phyloP scores from a whole-genome alignment of 2,329 filamentous ascomycete species.

The Fusarium subglutinans region DNA sequence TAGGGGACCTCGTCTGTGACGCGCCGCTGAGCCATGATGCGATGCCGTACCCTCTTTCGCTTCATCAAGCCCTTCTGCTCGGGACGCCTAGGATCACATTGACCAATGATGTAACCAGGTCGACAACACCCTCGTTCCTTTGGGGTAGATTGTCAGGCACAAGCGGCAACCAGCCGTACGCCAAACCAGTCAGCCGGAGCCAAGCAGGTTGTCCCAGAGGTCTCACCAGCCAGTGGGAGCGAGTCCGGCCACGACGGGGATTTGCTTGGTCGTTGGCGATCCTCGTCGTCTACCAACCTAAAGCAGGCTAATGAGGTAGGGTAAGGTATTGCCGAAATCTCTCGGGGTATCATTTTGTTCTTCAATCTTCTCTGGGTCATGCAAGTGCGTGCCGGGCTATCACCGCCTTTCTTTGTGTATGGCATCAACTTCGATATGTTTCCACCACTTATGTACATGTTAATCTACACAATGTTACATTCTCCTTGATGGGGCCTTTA shows the following conservation, averaged over 20 bases:
- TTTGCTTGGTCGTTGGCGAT: constrained; percentile 9
- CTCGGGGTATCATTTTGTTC: constrained; percentile 9
- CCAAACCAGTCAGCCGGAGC: constrained; percentile 33
- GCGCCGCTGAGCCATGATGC: constrained; percentile 25
- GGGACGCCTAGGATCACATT: not conserved
- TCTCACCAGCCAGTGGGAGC: constrained; percentile 17
- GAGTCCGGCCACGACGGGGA: constrained; percentile 9
- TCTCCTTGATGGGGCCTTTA: not conserved
- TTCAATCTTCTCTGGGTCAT: constrained; percentile 13
- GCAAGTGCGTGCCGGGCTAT: constrained; percentile 9
- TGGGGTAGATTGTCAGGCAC: constrained; percentile 35
- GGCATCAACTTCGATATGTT: not conserved
- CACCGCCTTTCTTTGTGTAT: constrained; percentile 13
- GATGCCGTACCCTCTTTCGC: constrained; percentile 15
- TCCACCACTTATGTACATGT: not conserved
- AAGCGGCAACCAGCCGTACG: constrained; percentile 21
- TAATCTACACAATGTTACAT: not conserved
- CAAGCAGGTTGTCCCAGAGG: constrained; percentile 1
- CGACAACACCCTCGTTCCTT: constrained; percentile 9
- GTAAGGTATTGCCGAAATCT: not conserved
- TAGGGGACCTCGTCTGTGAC: constrained; percentile 23
- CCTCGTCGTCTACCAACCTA: not conserved
- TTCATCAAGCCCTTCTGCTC: constrained; percentile 8
- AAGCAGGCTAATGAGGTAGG: not conserved
- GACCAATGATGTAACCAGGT: not conserved